phyloP scores from a whole-genome alignment of 73 alveolate genomes.

The Tetrahymena borealis region DNA sequence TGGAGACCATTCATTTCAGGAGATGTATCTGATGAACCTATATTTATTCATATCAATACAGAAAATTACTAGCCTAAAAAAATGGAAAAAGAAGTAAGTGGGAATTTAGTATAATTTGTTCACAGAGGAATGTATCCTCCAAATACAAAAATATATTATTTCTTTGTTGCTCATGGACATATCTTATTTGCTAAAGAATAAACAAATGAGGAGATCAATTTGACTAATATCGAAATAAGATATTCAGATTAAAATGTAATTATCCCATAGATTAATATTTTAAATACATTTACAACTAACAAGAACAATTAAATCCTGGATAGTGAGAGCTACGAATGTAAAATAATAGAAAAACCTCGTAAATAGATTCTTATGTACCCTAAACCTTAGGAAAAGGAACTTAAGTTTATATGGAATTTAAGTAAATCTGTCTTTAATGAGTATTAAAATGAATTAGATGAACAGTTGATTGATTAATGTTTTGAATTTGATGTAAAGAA shows the following conservation, averaged over 20 bases:
- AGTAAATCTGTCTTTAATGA: constrained; percentile 27
- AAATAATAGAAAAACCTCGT: constrained; percentile 44
- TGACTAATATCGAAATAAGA: constrained; percentile 12
- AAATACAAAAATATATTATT: constrained; percentile 46
- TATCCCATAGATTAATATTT: neutral
- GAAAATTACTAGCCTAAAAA: constrained; percentile 62
- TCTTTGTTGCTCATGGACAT: constrained; percentile 23
- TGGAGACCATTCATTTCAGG: constrained; percentile 64
- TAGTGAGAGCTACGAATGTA: constrained; percentile 13
- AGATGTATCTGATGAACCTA: constrained; percentile 36
- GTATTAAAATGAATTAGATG: constrained; percentile 41
- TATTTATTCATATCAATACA: constrained; percentile 57
- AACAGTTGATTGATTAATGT: constrained; percentile 42
- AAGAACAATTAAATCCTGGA: constrained; percentile 14
- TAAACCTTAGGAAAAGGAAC: constrained; percentile 6
- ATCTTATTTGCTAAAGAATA: constrained; percentile 5
- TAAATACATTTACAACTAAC: constrained; percentile 8
- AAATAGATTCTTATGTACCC: neutral
- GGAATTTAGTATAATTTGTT: constrained; percentile 34
- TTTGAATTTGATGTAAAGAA: constrained; percentile 70
- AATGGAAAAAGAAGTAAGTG: constrained; percentile 44
- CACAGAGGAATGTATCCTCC: constrained; percentile 80
- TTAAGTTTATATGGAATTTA: constrained; percentile 33
- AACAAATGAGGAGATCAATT: constrained; percentile 26
- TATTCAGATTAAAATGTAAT: neutral